Base-by-base conservation (phyloP, 768 basidiomycete species). In the Lactarius tabidus region DNA sequence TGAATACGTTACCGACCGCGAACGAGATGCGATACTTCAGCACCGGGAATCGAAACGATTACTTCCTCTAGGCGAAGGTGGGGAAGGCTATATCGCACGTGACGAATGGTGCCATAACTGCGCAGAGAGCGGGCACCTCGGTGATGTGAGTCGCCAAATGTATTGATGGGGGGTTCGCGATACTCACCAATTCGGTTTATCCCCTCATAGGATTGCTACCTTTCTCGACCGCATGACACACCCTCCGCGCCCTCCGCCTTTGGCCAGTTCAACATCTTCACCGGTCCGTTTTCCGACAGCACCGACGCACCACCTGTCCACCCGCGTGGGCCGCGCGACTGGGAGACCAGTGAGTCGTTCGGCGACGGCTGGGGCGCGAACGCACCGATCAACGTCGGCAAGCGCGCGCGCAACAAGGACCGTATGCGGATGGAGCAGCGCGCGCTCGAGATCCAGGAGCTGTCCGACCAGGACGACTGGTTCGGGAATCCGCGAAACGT, bases 21-120 rank as follows among this genome's bases (percentile, higher is more conserved):
- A 84, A 52, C 83, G 83, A 35, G 71, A 74, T 14, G 65, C 70
- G 7, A 81, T 81, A 48, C 73, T 88, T 2, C 71, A 73, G 20
- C 70, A 65, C 23, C 84, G 90, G 35, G 79, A 82, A 65, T 72
- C 77, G 31, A 88, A 82, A 72, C 81, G 78, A 51, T 72, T 76
- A 4, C 71, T 86, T 7, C 71, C 72, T 15, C 74, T 90, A 8
- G 89, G 90, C 14, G 72, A 86, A 62, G 90, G 91, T 17, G 89
- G 90, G 12, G 91, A 92, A 73, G 89, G 87, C 7, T 91, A 88
- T 74, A 86, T 93, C 60, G 88, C 83, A 6, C 74, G 75, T 38
- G 89, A 90, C 71, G 79, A 84, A 69, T 93, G 88, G 88, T 93
- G 91, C 73, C 90, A 91, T 72, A 90, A 89, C 69, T 93, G 91